phyloP scores from a whole-genome alignment of 129 eudicot genomes.

The Ambrosia artemisiifolia region DNA sequence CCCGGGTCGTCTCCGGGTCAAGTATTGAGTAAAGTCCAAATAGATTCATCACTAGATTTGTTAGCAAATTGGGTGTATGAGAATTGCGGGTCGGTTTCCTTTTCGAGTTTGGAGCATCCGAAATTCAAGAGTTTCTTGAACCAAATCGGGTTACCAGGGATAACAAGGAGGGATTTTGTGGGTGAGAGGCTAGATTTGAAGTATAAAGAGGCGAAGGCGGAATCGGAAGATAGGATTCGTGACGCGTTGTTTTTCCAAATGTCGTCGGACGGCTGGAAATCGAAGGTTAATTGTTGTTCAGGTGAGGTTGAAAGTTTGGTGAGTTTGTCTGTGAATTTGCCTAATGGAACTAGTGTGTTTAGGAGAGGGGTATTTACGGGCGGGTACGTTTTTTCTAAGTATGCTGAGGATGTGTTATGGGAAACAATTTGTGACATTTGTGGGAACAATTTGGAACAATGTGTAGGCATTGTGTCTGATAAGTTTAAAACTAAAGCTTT shows the following conservation, averaged over 20 bases:
- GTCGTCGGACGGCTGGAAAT: conserved; percentile 77
- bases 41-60: conserved; percentile 60
- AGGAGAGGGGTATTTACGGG: conserved; percentile 69
- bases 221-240: conserved; percentile 69
- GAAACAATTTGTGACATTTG: conserved; percentile 69
- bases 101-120: conserved; percentile 80
- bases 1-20: conserved; percentile 75
- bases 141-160: conserved; percentile 71
- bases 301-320: conserved; percentile 68
- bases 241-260: conserved; percentile 93
- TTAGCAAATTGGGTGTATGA: conserved; percentile 91
- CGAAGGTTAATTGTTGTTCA: conserved; percentile 19
- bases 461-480: conserved; percentile 93
- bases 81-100: conserved; percentile 75
- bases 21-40: conserved; percentile 60
- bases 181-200: conserved; percentile 69
- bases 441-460: conserved; percentile 61
- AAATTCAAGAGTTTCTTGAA: conserved; percentile 70
- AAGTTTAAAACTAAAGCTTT: conserved; percentile 77
- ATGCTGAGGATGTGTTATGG: conserved; percentile 84
- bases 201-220: conserved; percentile 61
- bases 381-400: conserved; percentile 71
- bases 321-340: conserved; percentile 72
- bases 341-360: conserved; percentile 87
- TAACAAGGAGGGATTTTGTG: conserved; percentile 50